Conservation (phyloP, 768 basidiomycete species). For the Termitomyces sp. region DNA sequence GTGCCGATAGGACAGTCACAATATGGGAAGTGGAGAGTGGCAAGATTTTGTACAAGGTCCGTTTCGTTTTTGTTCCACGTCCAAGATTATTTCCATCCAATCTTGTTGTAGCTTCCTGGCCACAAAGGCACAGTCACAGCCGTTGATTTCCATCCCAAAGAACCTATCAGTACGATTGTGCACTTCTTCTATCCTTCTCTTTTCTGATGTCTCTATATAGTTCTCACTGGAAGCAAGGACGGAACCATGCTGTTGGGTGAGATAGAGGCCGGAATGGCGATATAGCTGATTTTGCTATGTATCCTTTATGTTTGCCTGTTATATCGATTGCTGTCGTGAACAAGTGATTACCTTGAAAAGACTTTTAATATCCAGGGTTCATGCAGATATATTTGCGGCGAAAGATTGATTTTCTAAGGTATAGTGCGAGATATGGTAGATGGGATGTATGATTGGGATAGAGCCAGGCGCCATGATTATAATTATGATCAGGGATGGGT, state of each 20-base stretch:
- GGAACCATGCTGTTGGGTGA: slow-evolving; percentile 90
- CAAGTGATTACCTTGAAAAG: background rate
- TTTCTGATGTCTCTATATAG: slow-evolving; percentile 29
- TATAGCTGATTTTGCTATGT: slow-evolving; percentile 22
- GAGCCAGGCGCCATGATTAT: background rate
- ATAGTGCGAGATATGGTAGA: slow-evolving; percentile 7
- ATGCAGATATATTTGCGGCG: background rate
- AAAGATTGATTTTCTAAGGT: background rate
- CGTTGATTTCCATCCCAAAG: slow-evolving; percentile 96
- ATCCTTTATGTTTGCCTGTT: background rate
- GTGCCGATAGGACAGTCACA: slow-evolving; percentile 81
- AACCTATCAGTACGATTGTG: slow-evolving; percentile 77
- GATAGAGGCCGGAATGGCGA: slow-evolving; percentile 59
- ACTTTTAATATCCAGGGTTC: background rate
- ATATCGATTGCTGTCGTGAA: background rate
- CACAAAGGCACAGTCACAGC: slow-evolving; percentile 95
- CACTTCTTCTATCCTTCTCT: background rate
- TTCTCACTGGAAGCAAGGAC: slow-evolving; percentile 91
- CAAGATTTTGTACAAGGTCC: slow-evolving; percentile 74
- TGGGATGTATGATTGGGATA: background rate
- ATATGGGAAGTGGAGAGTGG: slow-evolving; percentile 85
- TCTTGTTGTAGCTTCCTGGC: slow-evolving; percentile 65
- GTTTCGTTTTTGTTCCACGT: background rate
- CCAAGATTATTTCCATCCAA: background rate
- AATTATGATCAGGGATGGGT: background rate